These are phyloP conservation scores for Stachybotrys echinatus DNA, from an alignment of 2,329 filamentous ascomycete genomes.

Conservation along the genomic window DNA sequence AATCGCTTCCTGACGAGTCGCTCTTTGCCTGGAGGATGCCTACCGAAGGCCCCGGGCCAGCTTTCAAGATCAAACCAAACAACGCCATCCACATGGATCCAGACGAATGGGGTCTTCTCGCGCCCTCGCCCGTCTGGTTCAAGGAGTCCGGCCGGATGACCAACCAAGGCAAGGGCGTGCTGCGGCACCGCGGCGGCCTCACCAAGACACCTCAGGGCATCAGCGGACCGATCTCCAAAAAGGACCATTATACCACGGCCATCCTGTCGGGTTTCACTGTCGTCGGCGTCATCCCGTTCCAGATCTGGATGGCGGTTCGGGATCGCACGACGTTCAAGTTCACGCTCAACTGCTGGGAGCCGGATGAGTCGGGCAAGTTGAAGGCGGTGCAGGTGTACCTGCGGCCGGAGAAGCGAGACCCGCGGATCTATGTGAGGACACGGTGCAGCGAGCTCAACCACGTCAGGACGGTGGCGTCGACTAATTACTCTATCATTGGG, in stretches of 20 bases:
- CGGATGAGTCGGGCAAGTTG: background rate
- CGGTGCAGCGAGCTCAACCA: background rate
- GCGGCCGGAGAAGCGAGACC: background rate
- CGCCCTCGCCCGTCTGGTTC: slow-evolving; percentile 3
- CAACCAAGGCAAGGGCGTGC: background rate
- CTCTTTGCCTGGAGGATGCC: slow-evolving; percentile 17
- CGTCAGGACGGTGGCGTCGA: background rate
- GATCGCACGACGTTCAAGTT: slow-evolving; percentile 2
- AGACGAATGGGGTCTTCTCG: slow-evolving; percentile 4
- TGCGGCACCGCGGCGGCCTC: slow-evolving; percentile 4
- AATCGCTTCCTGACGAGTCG: slow-evolving; percentile 17
- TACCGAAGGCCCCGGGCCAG: background rate
- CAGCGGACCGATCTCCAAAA: slow-evolving; percentile 3
- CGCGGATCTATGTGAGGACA: background rate
- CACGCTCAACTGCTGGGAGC: slow-evolving; percentile 6
- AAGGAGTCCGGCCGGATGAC: slow-evolving; percentile 1
- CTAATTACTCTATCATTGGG: background rate
- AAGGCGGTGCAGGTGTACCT: slow-evolving; percentile 1
- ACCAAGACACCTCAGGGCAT: slow-evolving; percentile 5
- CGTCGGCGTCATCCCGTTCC: slow-evolving; percentile 3
- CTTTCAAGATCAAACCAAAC: background rate
- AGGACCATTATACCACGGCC: slow-evolving; percentile 2
- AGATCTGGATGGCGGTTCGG: slow-evolving; percentile 3
- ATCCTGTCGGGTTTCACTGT: slow-evolving; percentile 1
- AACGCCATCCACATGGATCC: slow-evolving; percentile 2